These are phyloP conservation scores for Martensiomyces pterosporus DNA, from an alignment of 192 early-diverging fungal species.

Conservation along the genomic window DNA sequence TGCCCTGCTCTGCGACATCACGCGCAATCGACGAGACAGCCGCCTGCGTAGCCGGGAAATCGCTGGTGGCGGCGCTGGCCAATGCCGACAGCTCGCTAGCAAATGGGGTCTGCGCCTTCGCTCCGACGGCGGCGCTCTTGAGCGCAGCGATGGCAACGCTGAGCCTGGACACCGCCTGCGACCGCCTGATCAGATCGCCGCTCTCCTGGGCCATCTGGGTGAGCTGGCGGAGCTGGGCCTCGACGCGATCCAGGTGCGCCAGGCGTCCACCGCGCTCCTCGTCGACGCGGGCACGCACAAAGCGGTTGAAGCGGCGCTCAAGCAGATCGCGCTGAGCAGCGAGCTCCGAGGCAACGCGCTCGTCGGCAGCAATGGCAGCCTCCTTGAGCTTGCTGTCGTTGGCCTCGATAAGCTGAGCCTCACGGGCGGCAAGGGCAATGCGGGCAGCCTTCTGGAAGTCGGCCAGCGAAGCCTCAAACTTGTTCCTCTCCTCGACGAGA, in stretches of 20 bases:
- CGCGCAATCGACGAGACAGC: slow-evolving; percentile 63
- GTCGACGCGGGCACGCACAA: slow-evolving; percentile 78
- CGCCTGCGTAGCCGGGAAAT: slow-evolving; percentile 50
- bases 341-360: slow-evolving; percentile 61
- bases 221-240: slow-evolving; percentile 70
- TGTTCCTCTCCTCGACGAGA: slow-evolving; percentile 56
- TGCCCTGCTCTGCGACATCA: slow-evolving; percentile 55
- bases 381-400: slow-evolving; percentile 49
- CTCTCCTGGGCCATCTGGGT: slow-evolving; percentile 63
- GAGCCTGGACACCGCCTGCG: slow-evolving; percentile 55
- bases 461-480: slow-evolving; percentile 51
- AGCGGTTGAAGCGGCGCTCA: slow-evolving; percentile 72
- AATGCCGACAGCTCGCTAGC: slow-evolving; percentile 64
- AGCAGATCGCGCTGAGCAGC: slow-evolving; percentile 63
- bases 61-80: slow-evolving; percentile 52
- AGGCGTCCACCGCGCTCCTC: slow-evolving; percentile 86
- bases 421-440: slow-evolving; percentile 45
- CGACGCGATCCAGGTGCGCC: slow-evolving; percentile 78
- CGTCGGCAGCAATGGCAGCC: slow-evolving; percentile 40
- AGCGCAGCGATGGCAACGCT: slow-evolving; percentile 66
- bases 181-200: slow-evolving; percentile 62
- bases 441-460: slow-evolving; percentile 47
- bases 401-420: slow-evolving; percentile 51
- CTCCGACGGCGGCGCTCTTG: slow-evolving; percentile 49
- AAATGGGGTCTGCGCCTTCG: slow-evolving; percentile 57